These are phyloP conservation scores for Alternaria angustiovoidea DNA, from an alignment of 2,329 filamentous ascomycete genomes.

Conservation along the genomic window DNA sequence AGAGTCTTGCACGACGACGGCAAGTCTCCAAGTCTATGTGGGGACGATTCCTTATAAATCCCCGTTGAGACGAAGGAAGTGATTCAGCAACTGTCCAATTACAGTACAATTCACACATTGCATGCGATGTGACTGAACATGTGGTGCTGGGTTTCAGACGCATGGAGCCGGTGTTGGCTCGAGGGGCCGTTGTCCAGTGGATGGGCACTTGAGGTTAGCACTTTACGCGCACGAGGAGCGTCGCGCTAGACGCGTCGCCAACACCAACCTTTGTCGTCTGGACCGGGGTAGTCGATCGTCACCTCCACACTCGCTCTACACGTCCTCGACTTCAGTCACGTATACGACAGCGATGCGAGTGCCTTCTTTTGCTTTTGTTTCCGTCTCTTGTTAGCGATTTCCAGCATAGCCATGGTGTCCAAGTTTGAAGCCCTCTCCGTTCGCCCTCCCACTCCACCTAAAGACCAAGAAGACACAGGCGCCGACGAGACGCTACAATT, in stretches of 20 bases:
- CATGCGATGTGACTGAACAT: neutral
- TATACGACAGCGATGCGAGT: slow-evolving; percentile 37
- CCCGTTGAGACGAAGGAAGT: neutral
- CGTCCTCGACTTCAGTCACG: slow-evolving; percentile 9
- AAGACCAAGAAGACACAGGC: slow-evolving; percentile 51
- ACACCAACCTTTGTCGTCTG: slow-evolving; percentile 22
- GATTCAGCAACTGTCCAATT: neutral
- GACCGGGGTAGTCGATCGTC: slow-evolving; percentile 21
- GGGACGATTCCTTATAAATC: no score
- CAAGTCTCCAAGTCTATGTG: neutral
- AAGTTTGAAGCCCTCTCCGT: slow-evolving; percentile 58
- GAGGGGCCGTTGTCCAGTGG: slow-evolving; percentile 18
- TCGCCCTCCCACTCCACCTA: slow-evolving; percentile 66
- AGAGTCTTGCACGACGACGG: neutral
- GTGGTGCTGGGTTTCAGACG: neutral
- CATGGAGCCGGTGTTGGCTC: slow-evolving; percentile 5
- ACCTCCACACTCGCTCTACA: slow-evolving; percentile 20
- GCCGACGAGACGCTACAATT: slow-evolving; percentile 54
- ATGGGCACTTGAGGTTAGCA: slow-evolving; percentile 14
- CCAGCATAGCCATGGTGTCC: slow-evolving; percentile 52
- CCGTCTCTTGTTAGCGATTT: slow-evolving; percentile 33
- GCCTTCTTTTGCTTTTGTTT: slow-evolving; percentile 24
- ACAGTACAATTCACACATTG: fast-evolving
- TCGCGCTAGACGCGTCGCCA: slow-evolving; percentile 26
- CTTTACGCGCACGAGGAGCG: slow-evolving; percentile 25